Evolutionary conservation across 148 eudicot species (phyloP), one percentile per base, ranked within the genome.

Genomic region (Persicaria maculosa): DNA sequence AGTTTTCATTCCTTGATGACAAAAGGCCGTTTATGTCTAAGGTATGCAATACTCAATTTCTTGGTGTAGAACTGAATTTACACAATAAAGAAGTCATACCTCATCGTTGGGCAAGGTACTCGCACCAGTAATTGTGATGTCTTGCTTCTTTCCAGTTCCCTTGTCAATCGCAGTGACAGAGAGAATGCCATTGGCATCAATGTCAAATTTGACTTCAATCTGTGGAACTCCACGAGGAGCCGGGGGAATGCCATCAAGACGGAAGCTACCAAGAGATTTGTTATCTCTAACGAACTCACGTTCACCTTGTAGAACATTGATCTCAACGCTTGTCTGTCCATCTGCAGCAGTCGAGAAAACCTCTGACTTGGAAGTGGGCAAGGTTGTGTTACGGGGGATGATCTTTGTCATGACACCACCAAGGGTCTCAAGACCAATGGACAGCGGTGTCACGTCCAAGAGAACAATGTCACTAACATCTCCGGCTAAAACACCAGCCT

Each of bases 351-450:
- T 85, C 7, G 88, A 85, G 72, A 85, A 85, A 14, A 85, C 88
- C 74, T 85, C 88, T 40, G 88, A 85, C 55, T 85, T 85, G 45
- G 88, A 85, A 7, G 88, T 81, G 44, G 88, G 88, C 45, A 85
- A 47, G 20, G 88, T 85, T 40, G 88, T 85, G 61, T 85, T 85
- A 31, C 84, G 77, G 4, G 86, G 88, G 12, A 85, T 85, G 76
- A 85, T 85, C 75, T 85, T 85, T 14, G 88, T 85, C 88, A 85
- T 85, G 1, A 85, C 88, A n/a, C 88, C 86, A 19, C 86, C 88
- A 68, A 85, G 46, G 7, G 88, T 85, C 65, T 85, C 88, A 19
- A 85, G 74, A 14, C 88, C 88, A 8, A 85, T 69, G 11, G 88
- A 85, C 61, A 85, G 61, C 43, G 88, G 88, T 53, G 86, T 83